These are phyloP conservation scores for Entomophthora muscae DNA, from an alignment of 371 early-diverging fungal genomes.

Conservation along the genomic window DNA sequence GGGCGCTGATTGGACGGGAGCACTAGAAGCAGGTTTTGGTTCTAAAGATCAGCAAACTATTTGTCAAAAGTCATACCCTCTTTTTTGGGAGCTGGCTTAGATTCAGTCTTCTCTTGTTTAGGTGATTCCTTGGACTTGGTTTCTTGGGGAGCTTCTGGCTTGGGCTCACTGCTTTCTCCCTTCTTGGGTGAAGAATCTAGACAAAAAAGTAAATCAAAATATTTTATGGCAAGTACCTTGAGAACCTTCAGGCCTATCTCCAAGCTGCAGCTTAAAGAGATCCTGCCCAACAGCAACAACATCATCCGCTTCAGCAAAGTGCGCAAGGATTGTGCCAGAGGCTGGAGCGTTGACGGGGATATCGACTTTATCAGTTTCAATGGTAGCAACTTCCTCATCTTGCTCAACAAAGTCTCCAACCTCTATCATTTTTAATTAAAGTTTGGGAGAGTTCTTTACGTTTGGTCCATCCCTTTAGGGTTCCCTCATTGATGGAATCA, in stretches of 20 bases:
- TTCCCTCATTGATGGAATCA: constrained; percentile 95
- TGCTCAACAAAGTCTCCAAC: constrained; percentile 85
- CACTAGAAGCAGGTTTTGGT: constrained; percentile 12
- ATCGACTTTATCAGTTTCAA: constrained; percentile 96
- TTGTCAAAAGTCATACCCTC: neutral
- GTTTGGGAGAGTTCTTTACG: constrained; percentile 28
- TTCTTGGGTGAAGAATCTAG: constrained; percentile 8
- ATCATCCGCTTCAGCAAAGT: constrained; percentile 79
- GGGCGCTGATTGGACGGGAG: constrained; percentile 18
- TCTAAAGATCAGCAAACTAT: constrained; percentile 18
- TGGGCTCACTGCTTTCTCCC: constrained; percentile 20
- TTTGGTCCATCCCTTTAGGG: constrained; percentile 87
- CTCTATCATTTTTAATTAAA: constrained; percentile 26
- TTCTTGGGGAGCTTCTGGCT: constrained; percentile 22
- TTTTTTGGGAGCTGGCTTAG: constrained; percentile 12
- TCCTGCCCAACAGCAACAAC: constrained; percentile 83
- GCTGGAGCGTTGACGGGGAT: constrained; percentile 90
- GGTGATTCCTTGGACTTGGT: constrained; percentile 19
- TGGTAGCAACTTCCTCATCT: constrained; percentile 90
- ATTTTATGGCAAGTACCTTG: neutral
- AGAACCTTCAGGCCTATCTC: constrained; percentile 42
- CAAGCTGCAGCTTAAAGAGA: constrained; percentile 70
- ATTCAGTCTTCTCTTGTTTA: constrained; percentile 18
- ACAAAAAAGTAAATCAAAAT: constrained; percentile 1
- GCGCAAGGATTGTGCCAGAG: constrained; percentile 66